Base-by-base conservation (phyloP, 1,284 basidiomycete genomes). In the Rugosomyces carneus region DNA sequence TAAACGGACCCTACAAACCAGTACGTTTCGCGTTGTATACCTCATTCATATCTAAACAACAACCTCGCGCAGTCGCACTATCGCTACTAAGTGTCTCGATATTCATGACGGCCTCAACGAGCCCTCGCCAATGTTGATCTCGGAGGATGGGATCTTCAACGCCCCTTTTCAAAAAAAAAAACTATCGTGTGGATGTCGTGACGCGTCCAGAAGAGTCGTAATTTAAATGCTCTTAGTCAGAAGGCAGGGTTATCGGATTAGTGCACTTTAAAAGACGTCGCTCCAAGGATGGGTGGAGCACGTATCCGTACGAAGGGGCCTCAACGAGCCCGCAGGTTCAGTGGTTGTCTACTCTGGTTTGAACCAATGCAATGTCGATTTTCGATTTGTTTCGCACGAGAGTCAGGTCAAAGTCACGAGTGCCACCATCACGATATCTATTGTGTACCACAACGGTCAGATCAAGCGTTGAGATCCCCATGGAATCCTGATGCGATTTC, bases 1-100 rank as follows among this genome's bases (percentile, higher is more conserved):
- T 81, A 62, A 71, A 80, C 53, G 94, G 95, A 45, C 94, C 95
- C 44, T 98, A 93, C 88, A 99, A 95, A 80, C 80, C 89, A 54
- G 69, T 64, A 45, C 23, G 67, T 59, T 40, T 21, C 37, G 26
- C 41, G 16, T 40, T 9, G n/a, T 23, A 24, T 18, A 2, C 3
- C 7, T 23, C 4, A 3, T 23, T 23, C 3, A 23, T 23, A 4
- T 23, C 7, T 23, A 39, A 6, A 43, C 13, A 42, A n/a, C n/a
- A n/a, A n/a, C 21, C 16, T 38, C 44, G 21, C 13, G 37, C 51
- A 59, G 74, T 52, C 48, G 20, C 58, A 63, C 48, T 62, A 58
- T 59, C 74, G 77, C 59, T 79, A 79, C 66, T 79, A 23, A 68
- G 57, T 55, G 54, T 53, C 44, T 56, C n/a, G 55, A 16, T 53